Evolutionary conservation across 257 asterid species (phyloP).

Genomic region (Fraxinus cuspidata): DNA sequence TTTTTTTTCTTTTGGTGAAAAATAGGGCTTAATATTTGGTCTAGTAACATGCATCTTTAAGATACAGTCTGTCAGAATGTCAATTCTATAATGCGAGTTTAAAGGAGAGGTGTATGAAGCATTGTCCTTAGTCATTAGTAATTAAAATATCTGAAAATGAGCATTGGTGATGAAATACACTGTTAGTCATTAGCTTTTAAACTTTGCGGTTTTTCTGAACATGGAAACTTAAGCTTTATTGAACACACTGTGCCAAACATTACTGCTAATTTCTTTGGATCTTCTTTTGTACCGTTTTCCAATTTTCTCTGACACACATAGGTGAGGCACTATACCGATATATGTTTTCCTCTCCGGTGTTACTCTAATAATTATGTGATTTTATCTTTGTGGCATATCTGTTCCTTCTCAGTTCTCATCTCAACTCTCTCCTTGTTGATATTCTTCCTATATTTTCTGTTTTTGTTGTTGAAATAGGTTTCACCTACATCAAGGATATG

Average conservation of each 20-base stretch:
- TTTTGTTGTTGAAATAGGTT: slow-evolving; percentile 45
- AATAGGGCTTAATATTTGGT: not conserved
- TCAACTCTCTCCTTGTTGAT: not conserved
- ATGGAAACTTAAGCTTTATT: not conserved
- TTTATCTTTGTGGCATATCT: not conserved
- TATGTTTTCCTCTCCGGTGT: not conserved
- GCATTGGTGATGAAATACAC: not conserved
- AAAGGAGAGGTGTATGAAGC: not conserved
- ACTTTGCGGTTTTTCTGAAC: not conserved
- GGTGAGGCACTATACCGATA: not conserved
- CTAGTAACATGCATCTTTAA: not conserved
- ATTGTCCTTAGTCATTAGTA: not conserved
- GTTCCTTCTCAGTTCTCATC: not conserved
- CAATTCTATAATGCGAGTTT: not conserved
- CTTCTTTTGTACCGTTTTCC: not conserved
- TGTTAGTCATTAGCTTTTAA: not conserved
- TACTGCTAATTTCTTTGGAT: not conserved
- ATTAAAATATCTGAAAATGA: not conserved
- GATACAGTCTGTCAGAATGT: not conserved
- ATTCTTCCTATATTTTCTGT: not conserved
- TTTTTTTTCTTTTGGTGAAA: too few species aligned
- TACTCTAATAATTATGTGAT: not conserved
- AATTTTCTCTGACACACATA: not conserved
- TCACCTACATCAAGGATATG: slow-evolving; percentile 53
- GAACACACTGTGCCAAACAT: not conserved